Percentiles rank a stretch among this genome's conserved stretches.
These are phyloP conservation scores for Fusarium graminum DNA, from an alignment of 2,329 filamentous ascomycete species.

Conservation along the genomic window DNA sequence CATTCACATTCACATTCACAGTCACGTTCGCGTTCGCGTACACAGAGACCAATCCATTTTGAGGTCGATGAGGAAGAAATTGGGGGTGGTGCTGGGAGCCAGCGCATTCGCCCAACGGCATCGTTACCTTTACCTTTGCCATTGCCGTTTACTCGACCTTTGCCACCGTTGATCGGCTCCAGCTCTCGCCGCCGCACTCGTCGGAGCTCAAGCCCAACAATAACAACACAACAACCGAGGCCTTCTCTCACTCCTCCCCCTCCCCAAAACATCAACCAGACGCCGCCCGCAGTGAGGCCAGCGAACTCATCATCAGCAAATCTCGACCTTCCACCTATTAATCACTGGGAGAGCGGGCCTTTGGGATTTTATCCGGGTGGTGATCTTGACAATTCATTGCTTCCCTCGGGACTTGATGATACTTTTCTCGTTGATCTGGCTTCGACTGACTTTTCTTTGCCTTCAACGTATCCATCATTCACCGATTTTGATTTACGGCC, in stretches of 20 bases:
- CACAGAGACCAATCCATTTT: constrained; percentile 34
- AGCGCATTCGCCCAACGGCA: constrained; percentile 34
- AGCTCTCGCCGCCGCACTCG: constrained; percentile 15
- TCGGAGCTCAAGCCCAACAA: constrained; percentile 28
- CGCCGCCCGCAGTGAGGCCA: constrained; percentile 16
- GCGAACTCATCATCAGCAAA: constrained; percentile 15
- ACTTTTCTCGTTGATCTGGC: constrained; percentile 47
- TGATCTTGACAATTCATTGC: constrained; percentile 20
- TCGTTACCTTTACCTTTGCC: constrained; percentile 19
- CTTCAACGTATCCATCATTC: constrained; percentile 54
- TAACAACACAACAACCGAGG: constrained; percentile 33
- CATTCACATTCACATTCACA: not conserved
- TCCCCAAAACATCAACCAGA: constrained; percentile 4
- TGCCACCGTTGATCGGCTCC: constrained; percentile 39
- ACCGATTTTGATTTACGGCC: constrained; percentile 32
- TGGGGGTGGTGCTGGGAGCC: constrained; percentile 30
- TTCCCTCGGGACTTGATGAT: constrained; percentile 39
- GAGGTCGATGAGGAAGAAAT: constrained; percentile 14
- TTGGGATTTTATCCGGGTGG: constrained; percentile 7
- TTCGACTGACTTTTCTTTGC: constrained; percentile 53
- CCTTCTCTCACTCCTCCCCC: constrained; percentile 17
- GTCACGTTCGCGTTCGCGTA: constrained; percentile 26
- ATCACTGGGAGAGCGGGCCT: constrained; percentile 5
- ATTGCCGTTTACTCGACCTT: constrained; percentile 8
- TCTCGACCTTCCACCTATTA: constrained; percentile 20